Percentiles rank a stretch among this genome's conserved stretches.
phyloP scores from a whole-genome alignment of 2,329 filamentous ascomycete species.

The Colletotrichum sp. region DNA sequence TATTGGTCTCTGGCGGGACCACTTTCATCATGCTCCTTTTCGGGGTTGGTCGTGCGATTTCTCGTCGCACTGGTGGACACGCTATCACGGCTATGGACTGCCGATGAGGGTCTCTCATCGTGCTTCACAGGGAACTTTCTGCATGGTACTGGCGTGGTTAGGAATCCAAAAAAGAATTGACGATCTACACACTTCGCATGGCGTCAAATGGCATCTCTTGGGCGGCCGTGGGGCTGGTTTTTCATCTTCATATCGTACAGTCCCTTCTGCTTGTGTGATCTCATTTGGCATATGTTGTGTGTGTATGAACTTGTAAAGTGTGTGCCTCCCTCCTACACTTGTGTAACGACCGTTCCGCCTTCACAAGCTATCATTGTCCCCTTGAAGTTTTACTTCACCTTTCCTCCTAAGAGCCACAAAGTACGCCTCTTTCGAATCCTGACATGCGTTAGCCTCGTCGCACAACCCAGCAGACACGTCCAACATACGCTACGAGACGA shows the following conservation, averaged over 20 bases:
- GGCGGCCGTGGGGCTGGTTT: neutral
- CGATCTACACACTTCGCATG: constrained; percentile 11
- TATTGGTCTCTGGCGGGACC: neutral
- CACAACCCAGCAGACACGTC: neutral
- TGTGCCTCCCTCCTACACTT: too few species aligned
- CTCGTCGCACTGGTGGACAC: constrained; percentile 4
- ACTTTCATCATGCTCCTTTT: neutral
- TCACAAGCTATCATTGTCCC: neutral
- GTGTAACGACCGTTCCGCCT: neutral
- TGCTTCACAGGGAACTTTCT: constrained; percentile 38
- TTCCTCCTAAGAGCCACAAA: constrained; percentile 82
- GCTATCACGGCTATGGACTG: constrained; percentile 1
- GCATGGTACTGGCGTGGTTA: constrained; percentile 53
- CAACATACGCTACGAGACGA: constrained; percentile 80
- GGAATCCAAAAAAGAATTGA: constrained; percentile 37
- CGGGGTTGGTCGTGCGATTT: constrained; percentile 6
- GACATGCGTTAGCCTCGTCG: neutral
- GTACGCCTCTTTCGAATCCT: constrained; percentile 87
- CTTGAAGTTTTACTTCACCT: constrained; percentile 32
- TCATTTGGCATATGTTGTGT: neutral
- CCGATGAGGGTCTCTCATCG: neutral
- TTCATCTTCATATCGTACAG: neutral
- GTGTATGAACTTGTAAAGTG: neutral
- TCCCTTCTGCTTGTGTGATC: neutral
- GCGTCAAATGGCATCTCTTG: constrained; percentile 17